These are phyloP conservation scores for Pseudocercospora vitis DNA, from an alignment of 2,329 filamentous ascomycete species.

Conservation along the genomic window DNA sequence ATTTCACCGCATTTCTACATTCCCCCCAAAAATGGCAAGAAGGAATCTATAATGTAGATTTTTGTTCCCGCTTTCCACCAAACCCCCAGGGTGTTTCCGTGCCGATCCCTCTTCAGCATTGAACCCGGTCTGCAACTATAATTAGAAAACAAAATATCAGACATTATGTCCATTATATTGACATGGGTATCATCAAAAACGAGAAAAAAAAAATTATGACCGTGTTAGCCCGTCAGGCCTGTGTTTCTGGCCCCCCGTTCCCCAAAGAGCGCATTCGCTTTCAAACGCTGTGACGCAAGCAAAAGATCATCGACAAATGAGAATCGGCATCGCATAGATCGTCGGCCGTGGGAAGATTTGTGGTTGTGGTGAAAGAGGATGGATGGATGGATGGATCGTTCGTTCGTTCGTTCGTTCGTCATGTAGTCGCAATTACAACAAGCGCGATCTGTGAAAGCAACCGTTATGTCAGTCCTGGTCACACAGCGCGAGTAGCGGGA, in stretches of 20 bases:
- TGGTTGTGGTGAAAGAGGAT: background rate
- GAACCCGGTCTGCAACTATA: slow-evolving; percentile 1
- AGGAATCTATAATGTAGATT: background rate
- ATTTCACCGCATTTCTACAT: no score
- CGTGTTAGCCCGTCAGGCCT: slow-evolving; percentile 1
- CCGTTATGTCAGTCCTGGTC: slow-evolving; percentile 2
- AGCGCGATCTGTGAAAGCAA: slow-evolving; percentile 36
- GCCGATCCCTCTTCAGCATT: background rate
- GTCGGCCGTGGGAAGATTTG: no score
- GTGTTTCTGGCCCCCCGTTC: background rate
- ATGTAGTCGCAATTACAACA: slow-evolving; percentile 36
- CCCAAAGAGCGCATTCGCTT: background rate
- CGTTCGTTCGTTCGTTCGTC: no score
- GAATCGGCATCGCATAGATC: background rate
- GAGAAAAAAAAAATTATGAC: background rate
- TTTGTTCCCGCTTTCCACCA: background rate
- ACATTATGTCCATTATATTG: slow-evolving; percentile 18
- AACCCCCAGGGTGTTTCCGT: background rate
- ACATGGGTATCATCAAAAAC: slow-evolving; percentile 20
- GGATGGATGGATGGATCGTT: background rate
- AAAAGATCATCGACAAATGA: slow-evolving; percentile 8
- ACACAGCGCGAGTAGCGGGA: background rate
- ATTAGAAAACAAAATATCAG: background rate
- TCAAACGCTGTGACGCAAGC: slow-evolving; percentile 10
- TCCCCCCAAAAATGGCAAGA: no score